Conservation (phyloP, 2,329 filamentous ascomycete species). For the Ceratocystis lukuohia region DNA sequence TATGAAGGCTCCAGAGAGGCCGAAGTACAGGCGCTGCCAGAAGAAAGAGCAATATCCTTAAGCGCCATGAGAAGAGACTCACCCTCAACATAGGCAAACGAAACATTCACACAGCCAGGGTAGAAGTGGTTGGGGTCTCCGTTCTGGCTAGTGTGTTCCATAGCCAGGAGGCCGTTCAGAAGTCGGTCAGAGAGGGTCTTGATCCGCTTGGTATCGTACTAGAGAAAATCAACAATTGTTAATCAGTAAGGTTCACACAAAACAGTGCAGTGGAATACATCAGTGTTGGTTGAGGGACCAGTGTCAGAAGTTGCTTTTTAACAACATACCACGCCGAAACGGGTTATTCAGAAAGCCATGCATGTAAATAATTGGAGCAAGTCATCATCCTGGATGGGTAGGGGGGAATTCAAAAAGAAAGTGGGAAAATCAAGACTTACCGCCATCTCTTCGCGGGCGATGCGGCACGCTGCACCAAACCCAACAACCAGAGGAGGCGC, state of each 20-base stretch:
- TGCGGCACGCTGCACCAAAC: constrained; percentile 88
- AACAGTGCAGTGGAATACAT: background rate
- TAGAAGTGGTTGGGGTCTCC: constrained; percentile 76
- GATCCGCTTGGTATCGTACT: constrained; percentile 90
- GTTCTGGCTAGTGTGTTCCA: constrained; percentile 90
- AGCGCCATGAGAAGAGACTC: constrained; percentile 96
- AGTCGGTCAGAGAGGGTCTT: constrained; percentile 71
- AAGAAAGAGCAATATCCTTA: constrained; percentile 94
- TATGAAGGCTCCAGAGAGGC: constrained; percentile 95
- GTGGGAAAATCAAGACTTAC: constrained; percentile 43
- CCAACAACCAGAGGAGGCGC: constrained; percentile 80
- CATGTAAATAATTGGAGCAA: constrained; percentile 54
- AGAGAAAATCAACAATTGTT: constrained; percentile 12
- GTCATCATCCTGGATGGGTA: constrained; percentile 51
- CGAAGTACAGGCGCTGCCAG: constrained; percentile 91
- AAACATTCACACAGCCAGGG: constrained; percentile 94
- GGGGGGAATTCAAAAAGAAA: constrained; percentile 8
- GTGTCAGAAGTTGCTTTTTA: constrained; percentile 54
- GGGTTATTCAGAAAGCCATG: constrained; percentile 77
- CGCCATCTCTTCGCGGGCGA: constrained; percentile 78
- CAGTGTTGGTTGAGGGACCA: constrained; percentile 11
- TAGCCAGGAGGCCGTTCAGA: constrained; percentile 63
- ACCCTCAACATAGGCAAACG: constrained; percentile 95
- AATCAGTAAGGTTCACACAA: constrained; percentile 8
- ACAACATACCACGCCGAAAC: constrained; percentile 48